Evolutionary conservation across 257 asterid species (phyloP), one percentile per base, ranked within the genome.

Genomic region (Lycium ferocissimum): DNA sequence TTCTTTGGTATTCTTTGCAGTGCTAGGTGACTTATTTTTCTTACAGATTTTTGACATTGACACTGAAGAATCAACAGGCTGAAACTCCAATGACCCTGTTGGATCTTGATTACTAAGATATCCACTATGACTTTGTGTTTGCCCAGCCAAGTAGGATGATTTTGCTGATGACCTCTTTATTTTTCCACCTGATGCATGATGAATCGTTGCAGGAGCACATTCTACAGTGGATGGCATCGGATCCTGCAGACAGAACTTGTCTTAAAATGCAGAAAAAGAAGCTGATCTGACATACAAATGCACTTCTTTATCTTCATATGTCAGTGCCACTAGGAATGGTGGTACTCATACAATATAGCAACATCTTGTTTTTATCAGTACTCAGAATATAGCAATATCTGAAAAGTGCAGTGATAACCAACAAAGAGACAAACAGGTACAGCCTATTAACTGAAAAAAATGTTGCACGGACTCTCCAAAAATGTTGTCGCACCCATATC

Each of bases 121-220:
- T 26, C 83, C 82, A 70, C 67, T 80, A 71, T 85, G 80, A 82
- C 90, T 85, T 87, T 90, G 97, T 35, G 65, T 83, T 84, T 84
- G 83, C 71, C 85, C 88, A 49, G 88, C 81, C 17, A 90, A 82
- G 73, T 82, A 80, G 57, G 87, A 86, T 57, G 83, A 92, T 75
- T 91, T 91, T 62, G 79, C 88, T 67, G 86, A 86, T 62, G 99
- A 91, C 90, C 95, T 92, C 91, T 95, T 95, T 88, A 95, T 91
- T 91, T 95, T 95, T 58, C 91, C 98, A 69, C 99, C 99, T 84
- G 97, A 93, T 82, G 95, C 91, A 87, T 86, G 83, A 38, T 75
- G 85, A 82, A 65, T 84, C 79, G 84, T 87, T 54, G 84, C 85
- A 49, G 91, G 87, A 87, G 84, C 89, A 88, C 85, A 85, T 86